Evolutionary conservation across 306 rosid genomes (phyloP).

Genomic region (Dicorynia guianensis): DNA sequence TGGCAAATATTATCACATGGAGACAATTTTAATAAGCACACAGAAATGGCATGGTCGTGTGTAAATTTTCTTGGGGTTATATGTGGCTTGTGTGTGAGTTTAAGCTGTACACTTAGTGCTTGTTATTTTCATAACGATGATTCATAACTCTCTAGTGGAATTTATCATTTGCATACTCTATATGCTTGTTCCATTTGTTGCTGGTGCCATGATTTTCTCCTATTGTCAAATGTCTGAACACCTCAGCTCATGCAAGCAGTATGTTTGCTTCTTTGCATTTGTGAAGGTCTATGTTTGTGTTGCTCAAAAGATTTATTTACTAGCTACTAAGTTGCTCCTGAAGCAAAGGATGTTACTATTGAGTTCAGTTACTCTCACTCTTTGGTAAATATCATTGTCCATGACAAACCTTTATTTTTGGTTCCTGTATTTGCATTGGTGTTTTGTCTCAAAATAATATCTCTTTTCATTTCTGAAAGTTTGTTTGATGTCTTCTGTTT

Average conservation of each 20-base stretch:
- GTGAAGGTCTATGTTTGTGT: not conserved
- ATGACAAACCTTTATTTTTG: not conserved
- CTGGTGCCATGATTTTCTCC: slow-evolving; percentile 11
- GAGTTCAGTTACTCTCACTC: not conserved
- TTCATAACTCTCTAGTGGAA: not conserved
- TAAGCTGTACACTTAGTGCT: too few relatives aligned
- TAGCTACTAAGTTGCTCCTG: not conserved
- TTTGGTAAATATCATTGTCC: not conserved
- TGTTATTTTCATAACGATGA: not conserved
- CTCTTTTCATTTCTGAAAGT: too few relatives aligned
- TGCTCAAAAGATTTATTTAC: slow-evolving; percentile 5
- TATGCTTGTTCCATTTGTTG: not conserved
- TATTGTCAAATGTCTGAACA: not conserved
- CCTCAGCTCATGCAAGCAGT: too few relatives aligned
- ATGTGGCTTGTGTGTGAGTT: too few relatives aligned
- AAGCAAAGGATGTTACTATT: not conserved
- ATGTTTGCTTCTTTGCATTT: not conserved
- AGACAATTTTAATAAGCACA: not conserved
- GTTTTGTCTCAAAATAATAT: not conserved
- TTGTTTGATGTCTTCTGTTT: not conserved
- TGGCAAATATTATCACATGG: not conserved
- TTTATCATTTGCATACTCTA: not conserved
- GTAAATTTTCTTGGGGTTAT: too few relatives aligned
- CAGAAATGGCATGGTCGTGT: too few relatives aligned
- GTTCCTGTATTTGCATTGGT: not conserved